Evolutionary conservation across 2,329 filamentous ascomycete genomes (phyloP).

Genomic region (Pezicula carpinea): DNA sequence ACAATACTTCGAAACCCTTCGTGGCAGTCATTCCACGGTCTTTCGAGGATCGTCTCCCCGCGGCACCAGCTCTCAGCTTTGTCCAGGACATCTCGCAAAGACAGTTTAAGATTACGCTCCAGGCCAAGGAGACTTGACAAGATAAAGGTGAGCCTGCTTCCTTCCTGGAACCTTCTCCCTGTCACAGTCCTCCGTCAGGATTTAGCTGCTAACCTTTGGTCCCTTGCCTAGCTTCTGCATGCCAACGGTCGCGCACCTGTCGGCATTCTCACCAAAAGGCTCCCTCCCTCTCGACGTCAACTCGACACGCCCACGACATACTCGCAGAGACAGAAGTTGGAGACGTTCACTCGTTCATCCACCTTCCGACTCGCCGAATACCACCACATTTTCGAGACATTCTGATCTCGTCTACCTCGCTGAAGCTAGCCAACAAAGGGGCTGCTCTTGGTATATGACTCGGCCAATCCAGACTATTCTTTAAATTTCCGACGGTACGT

Average conservation of each 20-base stretch:
- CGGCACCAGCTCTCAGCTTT: not conserved
- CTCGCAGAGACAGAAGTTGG: conserved; percentile 23
- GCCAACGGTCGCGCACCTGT: conserved; percentile 27
- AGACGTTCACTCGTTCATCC: conserved; percentile 35
- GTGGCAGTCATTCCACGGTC: conserved; percentile 9
- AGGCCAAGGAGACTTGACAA: conserved; percentile 7
- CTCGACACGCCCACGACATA: conserved; percentile 18
- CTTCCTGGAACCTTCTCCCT: not conserved
- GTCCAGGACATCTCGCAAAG: conserved; percentile 10
- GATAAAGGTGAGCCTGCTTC: conserved; percentile 1
- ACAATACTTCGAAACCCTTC: conserved; percentile 1
- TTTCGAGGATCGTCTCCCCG: conserved; percentile 6
- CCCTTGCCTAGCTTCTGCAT: conserved; percentile 27
- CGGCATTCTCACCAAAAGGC: conserved; percentile 21
- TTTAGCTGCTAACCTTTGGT: conserved; percentile 25
- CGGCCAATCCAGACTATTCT: conserved; percentile 7
- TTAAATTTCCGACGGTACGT: conserved; percentile 17
- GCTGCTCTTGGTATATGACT: conserved; percentile 11
- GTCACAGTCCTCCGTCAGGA: not conserved
- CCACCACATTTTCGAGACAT: conserved; percentile 11
- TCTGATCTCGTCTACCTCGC: conserved; percentile 12
- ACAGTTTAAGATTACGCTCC: conserved; percentile 20
- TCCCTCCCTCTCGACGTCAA: conserved; percentile 8
- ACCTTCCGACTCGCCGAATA: conserved; percentile 16
- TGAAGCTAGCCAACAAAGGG: conserved; percentile 15